phyloP scores from a whole-genome alignment of 176 grass and related monocot species.

The Poa pratensis region DNA sequence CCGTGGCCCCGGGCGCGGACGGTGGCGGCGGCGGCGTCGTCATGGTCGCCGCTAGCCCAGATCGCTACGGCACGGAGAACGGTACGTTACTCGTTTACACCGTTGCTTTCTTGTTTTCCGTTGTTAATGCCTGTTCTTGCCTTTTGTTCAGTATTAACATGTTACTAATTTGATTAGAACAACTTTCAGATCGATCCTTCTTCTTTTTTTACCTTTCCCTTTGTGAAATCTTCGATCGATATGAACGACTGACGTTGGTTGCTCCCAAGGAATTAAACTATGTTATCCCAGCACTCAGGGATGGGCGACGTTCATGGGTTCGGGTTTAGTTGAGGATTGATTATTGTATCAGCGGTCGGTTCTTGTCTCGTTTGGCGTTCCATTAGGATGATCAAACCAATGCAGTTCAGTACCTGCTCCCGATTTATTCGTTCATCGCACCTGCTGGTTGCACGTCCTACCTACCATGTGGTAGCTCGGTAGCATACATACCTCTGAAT shows the following conservation, averaged over 20 bases:
- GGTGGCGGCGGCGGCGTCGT: not conserved
- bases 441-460: not conserved
- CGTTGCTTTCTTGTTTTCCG: not conserved
- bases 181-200: not conserved
- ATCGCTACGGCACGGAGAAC: not conserved
- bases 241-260: not conserved
- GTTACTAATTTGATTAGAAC: not conserved
- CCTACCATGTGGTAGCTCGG: slow-evolving; percentile 16
- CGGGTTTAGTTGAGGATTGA: not conserved
- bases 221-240: not conserved
- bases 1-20: not conserved
- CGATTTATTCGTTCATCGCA: not conserved
- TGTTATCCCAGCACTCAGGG: not conserved
- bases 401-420: not conserved
- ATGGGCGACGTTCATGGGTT: not conserved
- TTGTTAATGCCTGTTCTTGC: not conserved
- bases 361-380: not conserved
- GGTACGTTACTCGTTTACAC: not conserved
- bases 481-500: not conserved
- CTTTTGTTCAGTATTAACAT: not conserved
- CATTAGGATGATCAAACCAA: slow-evolving; percentile 13
- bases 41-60: not conserved
- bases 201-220: not conserved
- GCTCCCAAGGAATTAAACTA: slow-evolving; percentile 3
- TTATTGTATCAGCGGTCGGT: not conserved